Evolutionary conservation across 2,329 filamentous ascomycete species (phyloP).

Genomic region (Remersonia thermophila): DNA sequence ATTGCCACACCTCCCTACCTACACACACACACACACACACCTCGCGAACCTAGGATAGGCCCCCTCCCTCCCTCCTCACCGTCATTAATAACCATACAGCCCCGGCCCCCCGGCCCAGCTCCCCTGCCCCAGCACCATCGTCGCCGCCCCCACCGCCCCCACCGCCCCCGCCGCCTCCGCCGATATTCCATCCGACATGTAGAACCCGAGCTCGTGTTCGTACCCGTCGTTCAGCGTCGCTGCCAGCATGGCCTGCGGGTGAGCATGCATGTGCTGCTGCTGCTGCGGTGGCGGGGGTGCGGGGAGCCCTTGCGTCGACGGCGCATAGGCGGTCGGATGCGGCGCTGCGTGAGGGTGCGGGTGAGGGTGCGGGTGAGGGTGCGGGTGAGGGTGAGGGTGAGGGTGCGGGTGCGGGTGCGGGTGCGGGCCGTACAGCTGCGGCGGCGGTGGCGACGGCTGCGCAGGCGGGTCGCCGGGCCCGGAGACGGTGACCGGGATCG

Average conservation of each 20-base stretch:
- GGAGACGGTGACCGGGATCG: too few species aligned
- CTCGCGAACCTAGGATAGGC: too few species aligned
- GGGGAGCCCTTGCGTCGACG: too few species aligned
- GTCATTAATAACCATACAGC: conserved; percentile 17
- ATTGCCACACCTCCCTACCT: too few species aligned
- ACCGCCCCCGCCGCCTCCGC: neutral
- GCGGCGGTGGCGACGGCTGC: conserved; percentile 1
- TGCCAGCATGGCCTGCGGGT: conserved; percentile 9
- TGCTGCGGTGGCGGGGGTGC: conserved; percentile 4
- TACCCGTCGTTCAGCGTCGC: conserved; percentile 20
- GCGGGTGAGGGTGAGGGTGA: too few species aligned
- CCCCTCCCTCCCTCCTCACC: neutral
- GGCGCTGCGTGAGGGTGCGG: neutral
- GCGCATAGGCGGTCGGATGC: too few species aligned
- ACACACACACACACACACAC: neutral
- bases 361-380: neutral
- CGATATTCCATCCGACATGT: conserved; percentile 17
- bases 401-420: neutral
- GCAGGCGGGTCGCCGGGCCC: too few species aligned
- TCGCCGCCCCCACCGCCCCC: too few species aligned
- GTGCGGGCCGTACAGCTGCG: conserved; percentile 11
- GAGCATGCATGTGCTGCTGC: conserved; percentile 7
- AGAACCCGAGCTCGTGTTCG: conserved; percentile 21
- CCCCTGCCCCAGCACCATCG: conserved; percentile 11
- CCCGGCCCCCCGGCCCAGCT: conserved; percentile 15